phyloP scores from a whole-genome alignment of 2,329 filamentous ascomycete species.

The Cytospora paraplurivora region DNA sequence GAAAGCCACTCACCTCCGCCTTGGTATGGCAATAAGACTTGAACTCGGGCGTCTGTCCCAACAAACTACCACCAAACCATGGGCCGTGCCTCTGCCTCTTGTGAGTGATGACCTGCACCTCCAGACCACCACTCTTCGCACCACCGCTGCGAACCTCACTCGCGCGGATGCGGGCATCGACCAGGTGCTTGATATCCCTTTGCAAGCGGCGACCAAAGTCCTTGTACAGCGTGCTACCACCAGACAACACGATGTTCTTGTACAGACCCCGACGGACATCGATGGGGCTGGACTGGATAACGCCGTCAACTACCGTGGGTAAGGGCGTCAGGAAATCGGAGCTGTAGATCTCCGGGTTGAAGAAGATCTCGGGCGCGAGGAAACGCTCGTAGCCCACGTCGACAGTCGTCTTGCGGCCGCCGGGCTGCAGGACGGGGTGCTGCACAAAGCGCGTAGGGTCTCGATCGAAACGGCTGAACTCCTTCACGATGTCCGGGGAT shows the following conservation, averaged over 20 bases:
- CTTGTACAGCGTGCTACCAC: slow-evolving; percentile 96
- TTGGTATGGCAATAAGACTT: slow-evolving; percentile 98
- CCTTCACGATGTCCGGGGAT: slow-evolving; percentile 97
- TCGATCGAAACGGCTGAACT: slow-evolving; percentile 91
- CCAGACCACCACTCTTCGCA: slow-evolving; percentile 88
- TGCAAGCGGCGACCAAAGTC: slow-evolving; percentile 96
- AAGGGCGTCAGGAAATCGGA: slow-evolving; percentile 97
- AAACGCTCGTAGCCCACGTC: slow-evolving; percentile 98
- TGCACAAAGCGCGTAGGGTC: slow-evolving; percentile 90
- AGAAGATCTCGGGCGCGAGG: slow-evolving; percentile 97
- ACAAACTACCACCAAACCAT: slow-evolving; percentile 96
- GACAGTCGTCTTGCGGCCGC: slow-evolving; percentile 80
- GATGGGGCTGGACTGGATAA: slow-evolving; percentile 97
- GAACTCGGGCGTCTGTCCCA: slow-evolving; percentile 98
- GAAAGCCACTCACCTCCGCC: slow-evolving; percentile 57
- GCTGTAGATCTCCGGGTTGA: slow-evolving; percentile 99
- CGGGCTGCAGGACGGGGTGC: slow-evolving; percentile 83
- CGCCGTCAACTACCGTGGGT: slow-evolving; percentile 89
- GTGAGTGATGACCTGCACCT: slow-evolving; percentile 96
- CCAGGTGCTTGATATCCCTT: slow-evolving; percentile 93
- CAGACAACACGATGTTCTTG: slow-evolving; percentile 99
- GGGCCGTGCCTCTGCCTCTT: slow-evolving; percentile 96
- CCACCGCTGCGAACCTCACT: slow-evolving; percentile 91
- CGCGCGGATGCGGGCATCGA: slow-evolving; percentile 88
- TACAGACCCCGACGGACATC: slow-evolving; percentile 96